Evolutionary conservation across 352 stramenopile species (phyloP), one percentile per base, ranked within the genome.

Genomic region (Phytophthora quininea): DNA sequence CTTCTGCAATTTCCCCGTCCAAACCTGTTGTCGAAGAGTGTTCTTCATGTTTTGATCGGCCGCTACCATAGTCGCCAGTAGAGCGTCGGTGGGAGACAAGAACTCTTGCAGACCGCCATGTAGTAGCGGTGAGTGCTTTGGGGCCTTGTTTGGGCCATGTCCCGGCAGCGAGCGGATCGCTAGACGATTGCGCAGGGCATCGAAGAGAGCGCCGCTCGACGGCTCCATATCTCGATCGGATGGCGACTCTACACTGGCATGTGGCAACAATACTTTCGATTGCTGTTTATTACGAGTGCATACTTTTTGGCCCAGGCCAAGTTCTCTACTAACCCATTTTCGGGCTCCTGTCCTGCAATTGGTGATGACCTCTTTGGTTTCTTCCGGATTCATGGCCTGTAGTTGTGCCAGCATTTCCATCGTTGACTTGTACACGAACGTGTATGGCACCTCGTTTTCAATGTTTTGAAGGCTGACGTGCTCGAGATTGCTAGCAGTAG

Each of bases 141-240:
- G 5, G 8, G 11, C 35, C 19, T 5, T 19, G 32, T 35, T 33
- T 32, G 10, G 11, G 19, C 5, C 49, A 37, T 37, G 38, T 10
- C 33, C 19, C 46, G 8, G 46, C 15, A 33, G 46, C 8, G 48
- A 24, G 4, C 42, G 29, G 31, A n/a, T 33, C 37, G 45, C 29
- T 29, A 73, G 53, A 48, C 54, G 65, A 33, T 45, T 30, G n/a
- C 65, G 59, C 30, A 73, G 48, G 14, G 54, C 47, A 3, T 19
- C 27, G 35, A 73, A 73, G 24, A 73, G 60, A 59, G 48, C 50
- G 35, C 53, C 64, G 32, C 47, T 64, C 19, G 62, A 37, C 30
- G 47, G 19, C 12, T 47, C 40, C 40, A 47, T 47, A 24, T 24
- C 0, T 24, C 19, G 19, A 24, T 24, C 19, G 19, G 19, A 24